Evolutionary conservation across 164 flowering plant genomes (phyloP).

Genomic region (Malania oleifera): DNA sequence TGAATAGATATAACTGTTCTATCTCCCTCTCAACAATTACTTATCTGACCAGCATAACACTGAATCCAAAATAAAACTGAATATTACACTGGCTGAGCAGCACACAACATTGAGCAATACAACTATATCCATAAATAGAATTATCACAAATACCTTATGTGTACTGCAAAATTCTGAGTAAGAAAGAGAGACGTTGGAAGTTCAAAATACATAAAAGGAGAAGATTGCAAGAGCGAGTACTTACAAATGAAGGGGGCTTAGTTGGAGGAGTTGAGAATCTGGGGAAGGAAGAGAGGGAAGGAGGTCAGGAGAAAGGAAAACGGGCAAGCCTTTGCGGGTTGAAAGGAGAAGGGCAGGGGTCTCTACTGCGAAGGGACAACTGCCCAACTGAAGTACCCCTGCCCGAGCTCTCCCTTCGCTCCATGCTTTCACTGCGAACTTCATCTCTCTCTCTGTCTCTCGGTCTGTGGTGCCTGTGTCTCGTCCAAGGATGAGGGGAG

Average conservation of each 20-base stretch:
- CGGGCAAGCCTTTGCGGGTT: slow-evolving; percentile 79
- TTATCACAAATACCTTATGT: slow-evolving; percentile 1
- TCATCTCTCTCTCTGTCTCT: slow-evolving; percentile 32
- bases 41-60: no score
- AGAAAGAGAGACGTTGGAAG: not conserved
- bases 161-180: not conserved
- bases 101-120: no score
- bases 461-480: no score
- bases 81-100: no score
- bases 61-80: no score
- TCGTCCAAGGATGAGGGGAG: no score
- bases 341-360: slow-evolving; percentile 80
- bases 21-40: no score
- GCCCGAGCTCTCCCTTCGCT: slow-evolving; percentile 55
- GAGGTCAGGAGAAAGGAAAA: slow-evolving; percentile 70
- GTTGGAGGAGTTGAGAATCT: slow-evolving; percentile 70
- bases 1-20: no score
- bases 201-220: not conserved
- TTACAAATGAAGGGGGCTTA: slow-evolving; percentile 89
- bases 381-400: slow-evolving; percentile 50
- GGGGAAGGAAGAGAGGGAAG: slow-evolving; percentile 72
- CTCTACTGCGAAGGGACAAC: slow-evolving; percentile 47
- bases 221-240: slow-evolving; percentile 4
- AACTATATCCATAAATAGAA: no score
- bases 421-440: slow-evolving; percentile 61